Base-by-base conservation (phyloP, 108 stramenopile species). In the Pseudonitzschia delicatissima region DNA sequence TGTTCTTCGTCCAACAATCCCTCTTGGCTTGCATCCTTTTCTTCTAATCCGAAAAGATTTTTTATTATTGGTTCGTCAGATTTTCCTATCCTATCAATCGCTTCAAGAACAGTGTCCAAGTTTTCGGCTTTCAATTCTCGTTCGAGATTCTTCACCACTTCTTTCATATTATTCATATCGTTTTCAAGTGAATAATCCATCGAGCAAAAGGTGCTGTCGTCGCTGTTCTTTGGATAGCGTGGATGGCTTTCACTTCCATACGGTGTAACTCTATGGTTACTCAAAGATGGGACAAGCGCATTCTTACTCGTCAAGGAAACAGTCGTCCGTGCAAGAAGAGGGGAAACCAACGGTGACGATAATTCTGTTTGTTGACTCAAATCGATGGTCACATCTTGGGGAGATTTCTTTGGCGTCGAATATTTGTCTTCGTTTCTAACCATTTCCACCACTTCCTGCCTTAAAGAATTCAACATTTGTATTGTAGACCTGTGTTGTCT, bases 391-490 rank as follows among this genome's bases (percentile, higher is more conserved):
- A 55, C 33, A 27, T 55, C 26, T 55, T 15, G 53, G 6, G 29
- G 17, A 2, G 53, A 55, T 13, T 7, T 7, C 28, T 12, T 3
- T 9, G 29, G 0, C 15, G 29, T 55, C 5, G 9, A 6, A 7
- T 23, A 4, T 29, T 6, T 12, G 20, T 23, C 27, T 52, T 52
- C 27, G 53, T 27, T 55, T 32, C 53, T 23, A n/a, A 34, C 31
- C 53, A 55, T 55, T 55, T 55, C 26, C 17, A 55, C 53, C 0
- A 61, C 40, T 35, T 61, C 59, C 5, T 42, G 18, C 9, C 26
- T 33, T 20, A 61, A 37, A 21, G 59, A 61, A 61, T 61, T 18
- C 39, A 61, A 26, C 59, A 61, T 61, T 42, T 42, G 15, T 42
- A 61, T 40, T 2, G 59, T 7, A 23, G 28, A 33, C 25, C 21